Evolutionary conservation across 192 early-diverging fungal species (phyloP).

Genomic region (Backusella circina): DNA sequence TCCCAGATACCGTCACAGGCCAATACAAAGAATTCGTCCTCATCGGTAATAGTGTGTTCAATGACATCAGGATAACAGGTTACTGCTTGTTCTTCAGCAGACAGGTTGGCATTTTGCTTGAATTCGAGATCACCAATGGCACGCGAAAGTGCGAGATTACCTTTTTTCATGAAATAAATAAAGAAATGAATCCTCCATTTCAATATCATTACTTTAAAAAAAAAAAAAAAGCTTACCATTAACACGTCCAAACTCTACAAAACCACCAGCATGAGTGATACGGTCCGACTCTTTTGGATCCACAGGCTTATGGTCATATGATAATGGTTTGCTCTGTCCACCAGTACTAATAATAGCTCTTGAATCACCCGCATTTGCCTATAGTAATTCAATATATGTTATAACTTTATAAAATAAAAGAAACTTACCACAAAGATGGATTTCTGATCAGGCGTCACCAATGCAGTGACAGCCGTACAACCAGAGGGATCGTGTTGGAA

Average conservation of each 20-base stretch:
- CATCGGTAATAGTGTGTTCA: constrained; percentile 51
- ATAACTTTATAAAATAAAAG: not conserved
- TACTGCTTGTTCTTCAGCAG: constrained; percentile 89
- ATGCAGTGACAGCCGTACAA: constrained; percentile 88
- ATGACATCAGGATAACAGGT: constrained; percentile 87
- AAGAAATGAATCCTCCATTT: too few species aligned
- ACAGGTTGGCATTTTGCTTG: constrained; percentile 78
- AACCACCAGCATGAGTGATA: constrained; percentile 90
- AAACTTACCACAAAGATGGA: constrained; percentile 63
- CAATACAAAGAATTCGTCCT: constrained; percentile 91
- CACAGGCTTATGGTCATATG: constrained; percentile 94
- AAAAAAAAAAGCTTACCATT: constrained; percentile 68
- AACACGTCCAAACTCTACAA: constrained; percentile 97
- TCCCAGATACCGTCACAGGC: constrained; percentile 99
- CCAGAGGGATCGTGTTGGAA: constrained; percentile 86
- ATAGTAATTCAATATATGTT: not conserved
- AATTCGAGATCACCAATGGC: constrained; percentile 99
- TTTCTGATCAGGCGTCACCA: constrained; percentile 81
- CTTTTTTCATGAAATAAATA: constrained; percentile 29
- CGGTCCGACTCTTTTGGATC: constrained; percentile 81
- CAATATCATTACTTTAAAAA: too few species aligned
- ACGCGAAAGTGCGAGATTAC: constrained; percentile 94
- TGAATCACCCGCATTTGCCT: constrained; percentile 95
- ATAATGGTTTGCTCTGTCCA: constrained; percentile 77
- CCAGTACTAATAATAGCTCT: constrained; percentile 79